phyloP scores from a whole-genome alignment of 2,329 filamentous ascomycete genomes.

The Diaporthe ilicicola region DNA sequence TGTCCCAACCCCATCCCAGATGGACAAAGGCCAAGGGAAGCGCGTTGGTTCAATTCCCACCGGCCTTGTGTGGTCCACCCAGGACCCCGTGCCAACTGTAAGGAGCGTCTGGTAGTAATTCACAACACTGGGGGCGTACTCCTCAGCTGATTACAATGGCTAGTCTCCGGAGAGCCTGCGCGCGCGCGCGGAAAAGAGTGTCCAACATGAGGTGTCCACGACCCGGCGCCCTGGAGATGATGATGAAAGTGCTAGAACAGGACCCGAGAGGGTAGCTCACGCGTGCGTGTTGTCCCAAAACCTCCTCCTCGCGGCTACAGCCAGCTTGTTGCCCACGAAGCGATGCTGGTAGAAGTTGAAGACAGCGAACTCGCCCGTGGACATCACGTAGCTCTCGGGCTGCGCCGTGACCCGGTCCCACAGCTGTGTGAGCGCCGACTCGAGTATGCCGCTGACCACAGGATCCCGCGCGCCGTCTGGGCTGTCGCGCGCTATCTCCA shows the following conservation, averaged over 20 bases:
- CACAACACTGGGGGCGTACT: background rate
- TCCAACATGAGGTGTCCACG: no score
- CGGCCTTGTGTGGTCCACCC: background rate
- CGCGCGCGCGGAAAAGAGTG: no score
- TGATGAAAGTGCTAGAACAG: background rate
- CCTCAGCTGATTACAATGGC: background rate
- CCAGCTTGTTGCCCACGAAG: conserved; percentile 63
- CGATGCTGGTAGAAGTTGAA: conserved; percentile 85
- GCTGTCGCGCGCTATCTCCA: conserved; percentile 80
- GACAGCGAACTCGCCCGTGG: conserved; percentile 79
- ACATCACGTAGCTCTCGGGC: conserved; percentile 77
- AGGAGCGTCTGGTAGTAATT: background rate
- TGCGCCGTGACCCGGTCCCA: conserved; percentile 73
- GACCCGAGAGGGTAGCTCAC: conserved; percentile 36
- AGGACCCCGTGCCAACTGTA: background rate
- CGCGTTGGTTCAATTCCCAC: background rate
- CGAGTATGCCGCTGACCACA: conserved; percentile 70
- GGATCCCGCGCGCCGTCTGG: conserved; percentile 72
- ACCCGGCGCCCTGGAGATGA: background rate
- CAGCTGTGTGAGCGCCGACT: conserved; percentile 68
- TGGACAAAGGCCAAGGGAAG: background rate
- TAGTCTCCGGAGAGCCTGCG: background rate
- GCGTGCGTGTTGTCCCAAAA: conserved; percentile 61
- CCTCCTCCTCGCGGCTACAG: conserved; percentile 56
- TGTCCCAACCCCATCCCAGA: background rate